Base-by-base conservation (phyloP, 768 basidiomycete genomes). In the Hirschioporus abietinus region DNA sequence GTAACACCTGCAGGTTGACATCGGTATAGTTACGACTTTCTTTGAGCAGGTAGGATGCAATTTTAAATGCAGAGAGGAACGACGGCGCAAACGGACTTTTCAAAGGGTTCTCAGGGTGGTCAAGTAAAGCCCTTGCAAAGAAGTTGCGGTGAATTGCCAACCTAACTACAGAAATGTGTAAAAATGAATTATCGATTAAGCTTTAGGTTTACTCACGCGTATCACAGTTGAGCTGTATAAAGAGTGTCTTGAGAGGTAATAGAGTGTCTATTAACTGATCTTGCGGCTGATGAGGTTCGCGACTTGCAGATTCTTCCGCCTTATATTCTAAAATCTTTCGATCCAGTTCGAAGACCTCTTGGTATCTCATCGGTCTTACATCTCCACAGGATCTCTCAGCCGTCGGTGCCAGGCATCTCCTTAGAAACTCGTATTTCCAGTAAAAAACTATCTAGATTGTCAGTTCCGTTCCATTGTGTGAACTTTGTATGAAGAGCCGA, bases 41-140 rank as follows among this genome's bases (percentile, higher is more conserved):
- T 2, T 52, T 52, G 4, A 52, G 42, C 12, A 52, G 12, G 20
- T 52, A 6, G 42, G 42, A 15, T 20, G 42, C 42, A 20, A 52
- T 52, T 3, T 52, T 52, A 20, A 6, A 88, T 3, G 86, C 80
- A 1, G 88, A 87, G 1, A 89, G 74, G 68, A 91, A 90, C 0
- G 87, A 88, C 0, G 83, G 84, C 0, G 87, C 84, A 63, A 89
- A 90, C 7, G 79, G 74, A 68, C 87, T 88, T 73, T 86, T 85
- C 58, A 90, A 78, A 0, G 89, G 89, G 73, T 90, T 88, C 27
- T 76, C 74, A 0, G 89, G 88, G 42, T 86, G 81, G 66, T 90
- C 88, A 26, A 88, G 85, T 69, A 90, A 84, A 2, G 89, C 89
- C 71, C 87, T 86, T 0, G 89, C 88, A 67, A 90, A 90, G 78